Base-by-base conservation (phyloP, 139 green algal species). In the Marvania coccoides region DNA sequence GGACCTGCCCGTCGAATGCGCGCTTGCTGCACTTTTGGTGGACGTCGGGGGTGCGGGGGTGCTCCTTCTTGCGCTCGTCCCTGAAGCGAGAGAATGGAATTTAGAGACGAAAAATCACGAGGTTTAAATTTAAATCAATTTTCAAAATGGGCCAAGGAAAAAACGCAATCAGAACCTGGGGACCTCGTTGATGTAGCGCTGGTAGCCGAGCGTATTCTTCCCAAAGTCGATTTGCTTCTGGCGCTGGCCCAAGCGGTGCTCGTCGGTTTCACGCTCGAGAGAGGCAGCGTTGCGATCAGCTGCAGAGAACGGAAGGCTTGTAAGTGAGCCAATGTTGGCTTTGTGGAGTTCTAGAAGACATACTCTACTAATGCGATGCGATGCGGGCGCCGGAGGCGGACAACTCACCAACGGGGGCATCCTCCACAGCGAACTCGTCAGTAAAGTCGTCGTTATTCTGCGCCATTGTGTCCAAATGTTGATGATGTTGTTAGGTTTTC, bases 151-250 rank as follows among this genome's bases (percentile, higher is more conserved):
- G 19, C 2, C 4, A 35, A 10, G 1, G n/a, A 9, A 5, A 15
- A 7, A 33, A 12, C 51, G 10, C 3, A 28, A 51, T 15, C n/a
- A 69, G 72, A 48, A 87, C 81, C 69, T 84, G 23, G 90, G 85
- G 7, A 93, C 73, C 4, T 67, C 46, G 48, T 84, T 14, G 3
- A 83, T 15, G 72, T 96, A 96, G 3, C 71, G 61, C 62, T 85
- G 72, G 64, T 96, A 96, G 1, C 82, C 90, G 9, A 90, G 55
- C 3, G 90, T 96, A 78, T 96, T 96, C 63, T 96, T 96, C 30
- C 90, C 90, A 28, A 80, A 88, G 69, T 95, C 90, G 14, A 96
- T 80, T 69, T 96, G 90, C 70, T 94, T 95, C 76, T 95, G 86
- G 30, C 90, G 79, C 56, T 91, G 83, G 9, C 61, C 67, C 47